A percentile compares a stretch with the other conserved stretches of the same genome.
Conservation (phyloP, 768 basidiomycete genomes). For the Crassisporium funariophilum region DNA sequence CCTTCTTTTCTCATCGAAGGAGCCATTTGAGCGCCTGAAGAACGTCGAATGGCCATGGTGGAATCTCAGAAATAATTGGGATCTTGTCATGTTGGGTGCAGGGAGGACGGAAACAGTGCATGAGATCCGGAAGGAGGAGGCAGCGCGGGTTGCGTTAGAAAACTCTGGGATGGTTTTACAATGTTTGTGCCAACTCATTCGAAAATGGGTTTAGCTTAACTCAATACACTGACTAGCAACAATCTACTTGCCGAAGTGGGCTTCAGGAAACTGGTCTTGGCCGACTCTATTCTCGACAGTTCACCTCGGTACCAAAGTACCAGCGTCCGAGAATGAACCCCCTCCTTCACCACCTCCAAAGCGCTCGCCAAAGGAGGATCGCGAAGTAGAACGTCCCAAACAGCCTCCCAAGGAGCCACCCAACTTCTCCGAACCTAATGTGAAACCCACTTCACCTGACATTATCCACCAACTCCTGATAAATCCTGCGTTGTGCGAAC, state of each 20-base stretch:
- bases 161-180: slow-evolving; percentile 10
- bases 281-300: slow-evolving; percentile 14
- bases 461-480: slow-evolving; percentile 70
- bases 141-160: too few species aligned
- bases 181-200: slow-evolving; percentile 3
- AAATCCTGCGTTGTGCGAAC: slow-evolving; percentile 79
- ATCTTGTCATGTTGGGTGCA: slow-evolving; percentile 10
- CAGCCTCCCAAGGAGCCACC: slow-evolving; percentile 11
- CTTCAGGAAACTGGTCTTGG: slow-evolving; percentile 30
- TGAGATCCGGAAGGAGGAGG: too few species aligned
- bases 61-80: slow-evolving; percentile 26
- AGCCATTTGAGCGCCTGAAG: slow-evolving; percentile 18
- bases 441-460: slow-evolving; percentile 38
- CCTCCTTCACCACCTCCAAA: slow-evolving; percentile 15
- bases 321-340: slow-evolving; percentile 8
- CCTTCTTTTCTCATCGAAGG: slow-evolving; percentile 6
- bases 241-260: slow-evolving; percentile 20
- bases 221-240: slow-evolving; percentile 9
- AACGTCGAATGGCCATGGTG: slow-evolving; percentile 32
- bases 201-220: not conserved
- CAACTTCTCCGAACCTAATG: slow-evolving; percentile 13
- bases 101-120: not conserved
- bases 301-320: slow-evolving; percentile 12
- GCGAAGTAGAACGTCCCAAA: slow-evolving; percentile 15
- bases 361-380: slow-evolving; percentile 21